phyloP scores from a whole-genome alignment of 345 rosid species.

The Dovyalis caffra region DNA sequence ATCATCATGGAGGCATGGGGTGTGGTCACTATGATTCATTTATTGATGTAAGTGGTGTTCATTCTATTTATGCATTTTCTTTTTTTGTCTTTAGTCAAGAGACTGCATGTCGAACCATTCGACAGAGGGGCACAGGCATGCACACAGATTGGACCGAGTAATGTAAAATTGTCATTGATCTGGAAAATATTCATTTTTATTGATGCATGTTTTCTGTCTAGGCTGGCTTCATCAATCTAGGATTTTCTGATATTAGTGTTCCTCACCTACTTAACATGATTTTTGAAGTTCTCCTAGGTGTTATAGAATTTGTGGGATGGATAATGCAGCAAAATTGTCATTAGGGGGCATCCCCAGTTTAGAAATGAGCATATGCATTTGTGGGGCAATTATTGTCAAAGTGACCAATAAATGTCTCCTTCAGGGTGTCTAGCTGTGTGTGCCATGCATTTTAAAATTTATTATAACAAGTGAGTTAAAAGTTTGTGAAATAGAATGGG shows the following conservation, averaged over 20 bases:
- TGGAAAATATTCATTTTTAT: background rate
- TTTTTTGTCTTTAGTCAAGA: background rate
- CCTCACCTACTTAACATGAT: background rate
- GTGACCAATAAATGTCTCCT: background rate
- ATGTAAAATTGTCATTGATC: background rate
- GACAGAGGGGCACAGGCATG: background rate
- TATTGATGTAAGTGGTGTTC: constrained; percentile 14
- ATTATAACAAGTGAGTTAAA: background rate
- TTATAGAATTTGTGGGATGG: background rate
- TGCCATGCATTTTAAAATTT: background rate
- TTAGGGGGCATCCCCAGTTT: background rate
- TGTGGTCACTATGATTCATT: constrained; percentile 31
- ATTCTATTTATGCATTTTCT: background rate
- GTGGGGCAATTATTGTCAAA: background rate
- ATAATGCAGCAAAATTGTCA: background rate
- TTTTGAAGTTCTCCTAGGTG: background rate
- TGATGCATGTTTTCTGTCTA: background rate
- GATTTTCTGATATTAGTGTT: background rate
- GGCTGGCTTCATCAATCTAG: background rate
- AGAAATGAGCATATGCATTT: background rate
- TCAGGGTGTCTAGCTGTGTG: background rate
- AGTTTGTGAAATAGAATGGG: background rate
- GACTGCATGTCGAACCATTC: background rate
- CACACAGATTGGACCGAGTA: background rate
- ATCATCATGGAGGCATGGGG: constrained; percentile 30